These are phyloP conservation scores for Papiliotrema laurentii DNA, from an alignment of 1,284 basidiomycete genomes.

Conservation along the genomic window DNA sequence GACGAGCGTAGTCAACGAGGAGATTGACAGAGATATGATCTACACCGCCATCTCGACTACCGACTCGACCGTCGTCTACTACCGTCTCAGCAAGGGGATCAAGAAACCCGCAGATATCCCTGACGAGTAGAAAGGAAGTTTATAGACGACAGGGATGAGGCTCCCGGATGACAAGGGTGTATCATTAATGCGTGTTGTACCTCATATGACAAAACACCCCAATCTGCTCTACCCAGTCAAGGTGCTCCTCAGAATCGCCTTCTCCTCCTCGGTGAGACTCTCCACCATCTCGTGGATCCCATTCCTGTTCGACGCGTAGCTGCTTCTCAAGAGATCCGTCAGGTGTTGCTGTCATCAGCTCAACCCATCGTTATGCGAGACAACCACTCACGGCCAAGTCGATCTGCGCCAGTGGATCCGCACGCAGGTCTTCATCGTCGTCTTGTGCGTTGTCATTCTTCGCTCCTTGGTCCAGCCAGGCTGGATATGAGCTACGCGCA, in stretches of 20 bases:
- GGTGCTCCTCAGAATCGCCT: conserved; percentile 60
- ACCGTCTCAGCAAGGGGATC: conserved; percentile 47
- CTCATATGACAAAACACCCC: not conserved
- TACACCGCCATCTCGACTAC: conserved; percentile 44
- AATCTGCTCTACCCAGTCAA: conserved; percentile 37
- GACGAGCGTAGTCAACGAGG: not conserved
- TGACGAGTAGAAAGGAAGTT: conserved; percentile 34
- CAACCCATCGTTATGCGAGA: not conserved
- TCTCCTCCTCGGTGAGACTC: conserved; percentile 65
- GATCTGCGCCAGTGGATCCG: conserved; percentile 80
- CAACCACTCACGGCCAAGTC: conserved; percentile 67
- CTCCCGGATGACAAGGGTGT: not conserved
- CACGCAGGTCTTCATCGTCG: conserved; percentile 83
- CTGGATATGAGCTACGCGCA: conserved; percentile 53
- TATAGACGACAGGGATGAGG: not conserved
- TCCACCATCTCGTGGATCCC: conserved; percentile 63
- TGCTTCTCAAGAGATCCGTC: conserved; percentile 58
- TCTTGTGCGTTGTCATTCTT: conserved; percentile 65
- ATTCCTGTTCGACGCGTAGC: conserved; percentile 61
- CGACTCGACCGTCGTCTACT: conserved; percentile 49
- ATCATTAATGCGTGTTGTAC: not conserved
- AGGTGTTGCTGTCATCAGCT: conserved; percentile 25
- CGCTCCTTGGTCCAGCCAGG: conserved; percentile 60
- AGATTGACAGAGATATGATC: conserved; percentile 40
- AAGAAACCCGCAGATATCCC: conserved; percentile 50